A percentile compares a stretch with the other conserved stretches of the same genome.
Conservation (phyloP, 176 grass and related monocot species). For the Zea luxurians region DNA sequence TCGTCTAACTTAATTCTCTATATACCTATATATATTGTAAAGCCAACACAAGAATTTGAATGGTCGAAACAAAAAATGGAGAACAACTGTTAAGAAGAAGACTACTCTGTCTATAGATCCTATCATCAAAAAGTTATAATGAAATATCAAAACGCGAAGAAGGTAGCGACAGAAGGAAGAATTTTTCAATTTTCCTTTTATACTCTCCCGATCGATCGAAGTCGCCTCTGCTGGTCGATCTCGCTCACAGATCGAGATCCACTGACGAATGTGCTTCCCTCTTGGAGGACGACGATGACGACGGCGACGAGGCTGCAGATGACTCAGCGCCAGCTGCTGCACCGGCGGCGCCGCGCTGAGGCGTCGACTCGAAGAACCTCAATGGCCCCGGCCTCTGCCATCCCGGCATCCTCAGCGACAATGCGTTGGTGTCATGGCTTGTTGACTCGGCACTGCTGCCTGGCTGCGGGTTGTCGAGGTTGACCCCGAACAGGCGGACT, state of each 20-base stretch:
- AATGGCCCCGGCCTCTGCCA: conserved; percentile 56
- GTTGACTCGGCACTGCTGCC: conserved; percentile 32
- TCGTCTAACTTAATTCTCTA: conserved; percentile 48
- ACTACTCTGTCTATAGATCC: conserved; percentile 23
- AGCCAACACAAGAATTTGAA: conserved; percentile 60
- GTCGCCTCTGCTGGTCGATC: background rate
- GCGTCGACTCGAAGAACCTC: conserved; percentile 39
- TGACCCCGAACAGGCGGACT: conserved; percentile 86
- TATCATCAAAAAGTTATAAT: conserved; percentile 65
- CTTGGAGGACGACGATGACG: conserved; percentile 63
- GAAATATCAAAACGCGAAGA: conserved; percentile 45
- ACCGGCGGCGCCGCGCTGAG: conserved; percentile 19
- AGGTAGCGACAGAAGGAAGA: conserved; percentile 41
- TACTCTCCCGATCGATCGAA: conserved; percentile 32
- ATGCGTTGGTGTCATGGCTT: conserved; percentile 41
- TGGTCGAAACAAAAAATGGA: conserved; percentile 41
- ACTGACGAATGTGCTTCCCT: conserved; percentile 77
- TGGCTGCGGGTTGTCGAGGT: conserved; percentile 69
- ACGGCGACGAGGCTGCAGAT: conserved; percentile 50
- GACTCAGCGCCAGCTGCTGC: conserved; percentile 13
- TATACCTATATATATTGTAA: conserved; percentile 46
- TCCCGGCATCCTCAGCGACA: conserved; percentile 60
- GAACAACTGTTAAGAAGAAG: conserved; percentile 40
- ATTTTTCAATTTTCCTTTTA: conserved; percentile 69
- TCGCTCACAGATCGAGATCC: conserved; percentile 88